Evolutionary conservation across 352 stramenopile species (phyloP).

Genomic region (Pythium aristosporum): DNA sequence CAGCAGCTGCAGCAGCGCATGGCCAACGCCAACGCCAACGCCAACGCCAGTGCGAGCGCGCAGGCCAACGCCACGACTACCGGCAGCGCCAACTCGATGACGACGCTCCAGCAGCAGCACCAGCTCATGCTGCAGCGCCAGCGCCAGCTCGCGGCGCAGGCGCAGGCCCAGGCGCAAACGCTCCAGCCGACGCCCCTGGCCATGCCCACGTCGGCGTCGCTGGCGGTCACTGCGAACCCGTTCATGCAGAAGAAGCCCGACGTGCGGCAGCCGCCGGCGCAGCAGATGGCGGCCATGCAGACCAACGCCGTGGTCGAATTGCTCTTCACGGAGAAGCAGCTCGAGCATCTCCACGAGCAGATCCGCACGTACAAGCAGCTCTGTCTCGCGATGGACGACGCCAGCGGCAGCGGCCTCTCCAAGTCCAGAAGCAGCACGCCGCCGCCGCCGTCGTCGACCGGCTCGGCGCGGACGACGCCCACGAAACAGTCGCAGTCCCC

Average conservation of each 20-base stretch:
- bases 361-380: slow-evolving; percentile 84
- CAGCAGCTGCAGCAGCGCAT: slow-evolving; percentile 30
- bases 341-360: slow-evolving; percentile 84
- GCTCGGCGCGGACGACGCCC: not conserved
- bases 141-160: slow-evolving; percentile 29
- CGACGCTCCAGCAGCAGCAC: slow-evolving; percentile 28
- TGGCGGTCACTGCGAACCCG: slow-evolving; percentile 54
- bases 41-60: not conserved
- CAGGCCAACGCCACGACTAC: slow-evolving; percentile 5
- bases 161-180: slow-evolving; percentile 29
- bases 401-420: not conserved
- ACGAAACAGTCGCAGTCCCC: not conserved
- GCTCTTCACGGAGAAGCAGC: slow-evolving; percentile 84
- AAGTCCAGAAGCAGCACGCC: slow-evolving; percentile 17
- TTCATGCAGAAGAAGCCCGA: slow-evolving; percentile 68
- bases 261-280: slow-evolving; percentile 26
- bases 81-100: slow-evolving; percentile 15
- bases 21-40: slow-evolving; percentile 9
- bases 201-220: slow-evolving; percentile 11
- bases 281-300: slow-evolving; percentile 40
- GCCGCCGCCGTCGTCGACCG: not conserved
- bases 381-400: slow-evolving; percentile 81
- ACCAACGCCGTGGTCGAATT: slow-evolving; percentile 37
- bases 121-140: slow-evolving; percentile 38
- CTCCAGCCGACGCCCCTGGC: slow-evolving; percentile 3